Evolutionary conservation across 768 basidiomycete species (phyloP).

Genomic region (Russula compacta): DNA sequence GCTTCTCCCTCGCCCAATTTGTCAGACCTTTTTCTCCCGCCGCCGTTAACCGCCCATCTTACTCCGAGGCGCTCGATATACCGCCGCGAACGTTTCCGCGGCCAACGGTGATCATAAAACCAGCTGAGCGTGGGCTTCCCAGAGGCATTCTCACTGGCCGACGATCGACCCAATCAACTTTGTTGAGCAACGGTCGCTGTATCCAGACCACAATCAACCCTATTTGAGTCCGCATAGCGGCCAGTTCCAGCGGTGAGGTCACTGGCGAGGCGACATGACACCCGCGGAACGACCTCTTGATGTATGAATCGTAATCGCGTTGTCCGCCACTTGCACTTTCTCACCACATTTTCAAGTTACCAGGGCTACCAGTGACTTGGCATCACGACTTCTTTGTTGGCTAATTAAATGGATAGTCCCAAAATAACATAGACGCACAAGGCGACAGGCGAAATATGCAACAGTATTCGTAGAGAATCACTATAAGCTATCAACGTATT

Average conservation of each 20-base stretch:
- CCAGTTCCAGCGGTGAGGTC: not conserved
- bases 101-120: not conserved
- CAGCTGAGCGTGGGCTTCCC: not conserved
- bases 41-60: not conserved
- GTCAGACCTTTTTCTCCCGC: not conserved
- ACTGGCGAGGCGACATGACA: not conserved
- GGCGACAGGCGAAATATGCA: not conserved
- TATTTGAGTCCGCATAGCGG: not conserved
- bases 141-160: not conserved
- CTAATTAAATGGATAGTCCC: not conserved
- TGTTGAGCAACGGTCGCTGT: not conserved
- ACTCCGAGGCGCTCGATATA: slow-evolving; percentile 3
- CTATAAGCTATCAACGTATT: no score
- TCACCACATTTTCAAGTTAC: slow-evolving; percentile 2
- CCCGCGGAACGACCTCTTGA: not conserved
- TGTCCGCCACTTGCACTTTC: not conserved
- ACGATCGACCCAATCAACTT: slow-evolving; percentile 2
- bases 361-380: slow-evolving; percentile 5
- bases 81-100: slow-evolving; percentile 10
- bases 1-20: not conserved
- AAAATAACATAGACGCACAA: not conserved
- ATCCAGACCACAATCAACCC: not conserved
- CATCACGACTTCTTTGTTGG: not conserved
- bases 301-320: not conserved
- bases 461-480: not conserved